Evolutionary conservation across 495 filamentous ascomycete species (phyloP).

Genomic region (Chaetomium tenue): DNA sequence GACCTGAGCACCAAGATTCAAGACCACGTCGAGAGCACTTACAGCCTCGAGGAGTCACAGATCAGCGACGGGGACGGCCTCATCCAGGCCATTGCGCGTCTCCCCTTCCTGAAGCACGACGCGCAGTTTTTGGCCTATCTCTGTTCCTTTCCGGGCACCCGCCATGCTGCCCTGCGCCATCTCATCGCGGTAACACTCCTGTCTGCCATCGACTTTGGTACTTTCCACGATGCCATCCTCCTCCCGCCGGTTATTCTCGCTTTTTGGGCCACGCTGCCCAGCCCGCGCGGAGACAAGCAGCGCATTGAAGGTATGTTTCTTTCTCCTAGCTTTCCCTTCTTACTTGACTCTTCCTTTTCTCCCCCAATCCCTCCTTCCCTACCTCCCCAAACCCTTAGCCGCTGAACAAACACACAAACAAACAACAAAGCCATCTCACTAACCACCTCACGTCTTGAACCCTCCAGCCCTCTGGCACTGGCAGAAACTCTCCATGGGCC

Average conservation of each 20-base stretch:
- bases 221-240: background rate
- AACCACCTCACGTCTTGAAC: too few relatives aligned
- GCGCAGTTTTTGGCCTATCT: slow-evolving; percentile 3
- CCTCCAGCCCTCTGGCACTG: too few relatives aligned
- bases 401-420: background rate
- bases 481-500: too few relatives aligned
- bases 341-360: too few relatives aligned
- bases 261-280: background rate
- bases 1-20: background rate
- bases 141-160: background rate
- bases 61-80: background rate
- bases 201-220: slow-evolving; percentile 6
- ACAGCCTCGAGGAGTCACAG: background rate
- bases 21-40: slow-evolving; percentile 3
- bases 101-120: slow-evolving; percentile 8
- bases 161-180: background rate
- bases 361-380: background rate
- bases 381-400: too few relatives aligned
- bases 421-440: background rate
- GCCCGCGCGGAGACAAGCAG: background rate
- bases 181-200: background rate
- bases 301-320: background rate
- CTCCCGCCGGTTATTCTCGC: background rate
- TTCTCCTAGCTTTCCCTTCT: too few relatives aligned
- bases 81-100: background rate